Evolutionary conservation across 257 asterid species (phyloP), one percentile per base, ranked within the genome.

Genomic region (Solanum piurae): DNA sequence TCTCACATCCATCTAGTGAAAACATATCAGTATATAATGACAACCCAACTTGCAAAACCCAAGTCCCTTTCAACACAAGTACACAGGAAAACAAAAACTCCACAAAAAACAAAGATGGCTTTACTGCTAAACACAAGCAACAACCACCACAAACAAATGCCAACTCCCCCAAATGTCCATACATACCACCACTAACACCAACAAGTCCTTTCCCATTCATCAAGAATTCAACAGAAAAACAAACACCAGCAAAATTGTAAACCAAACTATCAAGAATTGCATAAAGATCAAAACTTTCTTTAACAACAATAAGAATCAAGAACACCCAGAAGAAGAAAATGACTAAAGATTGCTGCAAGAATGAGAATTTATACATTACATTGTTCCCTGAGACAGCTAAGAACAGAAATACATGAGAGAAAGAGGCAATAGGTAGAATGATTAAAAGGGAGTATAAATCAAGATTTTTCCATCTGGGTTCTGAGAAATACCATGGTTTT

Each of bases 21-120:
- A 96, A 94, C 21, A 89, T 73, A 90, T 94, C 98, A 21, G 95
- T 93, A 89, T 95, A 96, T 58, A 95, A 92, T 33, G 95, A 93
- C 68, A 96, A 76, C 3, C 98, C 99, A 86, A 90, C 94, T 91
- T 96, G 99, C 94, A 96, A 38, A 36, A 92, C 95, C 98, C 99
- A 96, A 87, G 93, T 92, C 23, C 95, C 97, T 92, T 96, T 95
- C 94, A 96, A 89, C 80, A 95, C 85, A 84, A 95, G 85, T 74
- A 94, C 95, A 36, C 89, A 93, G 3, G 97, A 95, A 88, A 96
- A 84, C 92, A 93, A 40, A 91, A 91, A 92, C 72, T 94, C 97
- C 0, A 95, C 97, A 3, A 94, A 91, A 80, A 93, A 95, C 0
- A 95, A 93, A 18, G 89, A 83, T 9, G 96, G 98, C 49, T 89